These are phyloP conservation scores for Anthoceros angustus DNA, from an alignment of 225 moss, liverwort and hornwort species.

Conservation along the genomic window DNA sequence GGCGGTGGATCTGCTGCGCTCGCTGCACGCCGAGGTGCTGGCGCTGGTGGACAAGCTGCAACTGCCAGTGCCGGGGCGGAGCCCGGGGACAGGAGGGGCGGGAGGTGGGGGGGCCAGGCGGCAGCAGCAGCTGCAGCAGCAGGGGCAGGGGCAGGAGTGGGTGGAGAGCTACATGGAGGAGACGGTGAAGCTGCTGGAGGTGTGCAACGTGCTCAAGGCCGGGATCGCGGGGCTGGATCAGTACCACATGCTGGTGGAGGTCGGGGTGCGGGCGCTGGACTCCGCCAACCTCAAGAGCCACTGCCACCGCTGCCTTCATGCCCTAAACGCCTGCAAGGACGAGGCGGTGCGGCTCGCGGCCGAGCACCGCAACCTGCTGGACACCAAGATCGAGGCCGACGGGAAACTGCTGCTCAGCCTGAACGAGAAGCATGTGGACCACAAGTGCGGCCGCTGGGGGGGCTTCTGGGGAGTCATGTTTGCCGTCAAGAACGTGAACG, in stretches of 20 bases:
- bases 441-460: conserved; percentile 35
- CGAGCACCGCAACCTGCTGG: conserved; percentile 21
- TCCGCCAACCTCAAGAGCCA: conserved; percentile 11
- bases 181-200: conserved; percentile 35
- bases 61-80: conserved; percentile 21
- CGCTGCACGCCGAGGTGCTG: conserved; percentile 19
- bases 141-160: conserved; percentile 31
- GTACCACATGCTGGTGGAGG: conserved; percentile 28
- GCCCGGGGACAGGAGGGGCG: too few species aligned
- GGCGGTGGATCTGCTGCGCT: background rate
- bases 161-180: conserved; percentile 42
- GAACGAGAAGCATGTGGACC: conserved; percentile 31
- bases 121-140: too few species aligned
- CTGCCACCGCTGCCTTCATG: conserved; percentile 13
- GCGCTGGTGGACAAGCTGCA: conserved; percentile 25
- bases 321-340: conserved; percentile 24
- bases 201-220: conserved; percentile 35
- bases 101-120: too few species aligned
- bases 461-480: conserved; percentile 36
- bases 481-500: conserved; percentile 24
- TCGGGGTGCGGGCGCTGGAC: conserved; percentile 17
- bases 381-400: conserved; percentile 30
- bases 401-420: conserved; percentile 22
- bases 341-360: conserved; percentile 23
- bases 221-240: conserved; percentile 27